These are phyloP conservation scores for Magnusiomyces sp. DNA, from an alignment of 1,139 yeast genomes.

Conservation along the genomic window DNA sequence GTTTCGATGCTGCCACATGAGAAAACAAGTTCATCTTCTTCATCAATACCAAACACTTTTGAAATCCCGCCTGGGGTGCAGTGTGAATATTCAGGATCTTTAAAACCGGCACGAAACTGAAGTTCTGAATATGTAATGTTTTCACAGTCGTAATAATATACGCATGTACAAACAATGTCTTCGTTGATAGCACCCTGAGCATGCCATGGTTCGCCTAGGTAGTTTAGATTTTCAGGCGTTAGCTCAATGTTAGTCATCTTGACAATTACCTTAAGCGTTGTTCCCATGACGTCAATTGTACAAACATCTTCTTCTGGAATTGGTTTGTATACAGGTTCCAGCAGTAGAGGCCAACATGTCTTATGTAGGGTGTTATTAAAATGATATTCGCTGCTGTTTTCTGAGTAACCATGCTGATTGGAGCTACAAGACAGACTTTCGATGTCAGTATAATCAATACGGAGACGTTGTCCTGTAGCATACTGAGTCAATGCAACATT, in stretches of 20 bases:
- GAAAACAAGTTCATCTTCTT: slow-evolving; percentile 28
- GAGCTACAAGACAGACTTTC: too few relatives aligned
- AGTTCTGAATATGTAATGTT: slow-evolving; percentile 36
- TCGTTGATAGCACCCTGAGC: slow-evolving; percentile 40
- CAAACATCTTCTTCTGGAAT: too few relatives aligned
- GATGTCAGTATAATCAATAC: too few relatives aligned
- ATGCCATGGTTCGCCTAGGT: slow-evolving; percentile 42
- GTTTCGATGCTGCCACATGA: slow-evolving; percentile 30
- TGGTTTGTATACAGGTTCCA: too few relatives aligned
- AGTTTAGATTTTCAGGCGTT: slow-evolving; percentile 37
- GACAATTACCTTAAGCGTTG: slow-evolving; percentile 36
- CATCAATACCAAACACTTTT: slow-evolving; percentile 25
- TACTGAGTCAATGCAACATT: too few relatives aligned
- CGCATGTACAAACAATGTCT: slow-evolving; percentile 38
- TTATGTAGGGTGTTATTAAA: too few relatives aligned
- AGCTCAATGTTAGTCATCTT: slow-evolving; percentile 39
- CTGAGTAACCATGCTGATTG: too few relatives aligned
- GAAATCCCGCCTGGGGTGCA: slow-evolving; percentile 29
- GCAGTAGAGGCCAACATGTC: too few relatives aligned
- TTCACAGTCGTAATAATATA: slow-evolving; percentile 39
- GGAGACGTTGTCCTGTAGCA: too few relatives aligned
- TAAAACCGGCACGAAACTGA: slow-evolving; percentile 30
- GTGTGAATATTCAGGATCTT: slow-evolving; percentile 36
- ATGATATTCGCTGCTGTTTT: too few relatives aligned
- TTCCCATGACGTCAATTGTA: too few relatives aligned